Evolutionary conservation across 805 yeast species (phyloP).

Genomic region (Kodamaea nitidulidarum): DNA sequence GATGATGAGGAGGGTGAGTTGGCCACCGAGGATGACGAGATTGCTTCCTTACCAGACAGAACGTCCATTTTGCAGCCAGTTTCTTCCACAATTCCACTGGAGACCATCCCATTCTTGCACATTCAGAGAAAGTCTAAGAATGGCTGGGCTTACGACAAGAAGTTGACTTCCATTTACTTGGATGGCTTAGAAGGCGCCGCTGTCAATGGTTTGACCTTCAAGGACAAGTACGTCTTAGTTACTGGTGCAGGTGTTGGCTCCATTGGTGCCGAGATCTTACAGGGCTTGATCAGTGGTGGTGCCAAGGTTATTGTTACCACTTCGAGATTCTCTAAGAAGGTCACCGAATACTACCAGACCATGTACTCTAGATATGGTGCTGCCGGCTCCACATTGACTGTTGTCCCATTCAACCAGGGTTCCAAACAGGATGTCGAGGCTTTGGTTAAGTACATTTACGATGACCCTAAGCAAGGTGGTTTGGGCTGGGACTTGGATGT

Average conservation of each 20-base stretch:
- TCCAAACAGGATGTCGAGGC: conserved; percentile 90
- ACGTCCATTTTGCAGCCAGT: conserved; percentile 70
- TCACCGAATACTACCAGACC: conserved; percentile 92
- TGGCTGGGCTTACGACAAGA: conserved; percentile 86
- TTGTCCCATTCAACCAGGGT: conserved; percentile 99
- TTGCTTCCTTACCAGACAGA: conserved; percentile 75
- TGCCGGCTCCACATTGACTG: conserved; percentile 84
- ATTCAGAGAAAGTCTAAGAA: conserved; percentile 69
- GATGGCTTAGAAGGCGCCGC: conserved; percentile 94
- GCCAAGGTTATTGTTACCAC: conserved; percentile 96
- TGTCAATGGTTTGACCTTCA: conserved; percentile 86
- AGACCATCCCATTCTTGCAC: conserved; percentile 92
- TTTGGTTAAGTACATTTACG: conserved; percentile 79
- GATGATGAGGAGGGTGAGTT: conserved; percentile 37
- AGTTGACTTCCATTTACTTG: conserved; percentile 71
- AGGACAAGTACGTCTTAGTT: conserved; percentile 81
- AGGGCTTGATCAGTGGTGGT: conserved; percentile 95
- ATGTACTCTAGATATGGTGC: conserved; percentile 93
- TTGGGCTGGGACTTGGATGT: conserved; percentile 97
- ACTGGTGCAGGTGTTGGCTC: conserved; percentile 99
- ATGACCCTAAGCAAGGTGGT: conserved; percentile 79
- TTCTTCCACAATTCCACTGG: conserved; percentile 67
- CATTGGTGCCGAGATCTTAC: conserved; percentile 94
- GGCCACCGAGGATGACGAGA: conserved; percentile 64
- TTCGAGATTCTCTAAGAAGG: conserved; percentile 88